Evolutionary conservation across 148 eudicot species (phyloP), one percentile per base, ranked within the genome.

Genomic region (Beta vulgaris): DNA sequence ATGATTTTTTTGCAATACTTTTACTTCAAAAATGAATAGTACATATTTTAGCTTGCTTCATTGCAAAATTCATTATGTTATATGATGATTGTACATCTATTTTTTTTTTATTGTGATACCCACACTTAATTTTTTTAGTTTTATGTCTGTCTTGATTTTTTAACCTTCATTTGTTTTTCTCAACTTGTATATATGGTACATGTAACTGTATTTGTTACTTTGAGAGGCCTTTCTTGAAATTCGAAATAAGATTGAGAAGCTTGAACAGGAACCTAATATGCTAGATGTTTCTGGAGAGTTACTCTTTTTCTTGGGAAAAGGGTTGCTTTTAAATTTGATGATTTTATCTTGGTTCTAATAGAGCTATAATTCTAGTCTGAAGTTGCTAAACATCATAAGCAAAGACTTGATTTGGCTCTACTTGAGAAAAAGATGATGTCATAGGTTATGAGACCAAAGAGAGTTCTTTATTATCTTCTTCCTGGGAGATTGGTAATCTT

Each of bases 201-300:
- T 32, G 16, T 28, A 68, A 68, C 9, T n/a, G 1, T 14, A 8
- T 13, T 7, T 16, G 39, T 76, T 72, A 51, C 66, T 68, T 57
- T 67, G 75, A 67, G 79, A 95, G 99, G 89, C 97, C 71, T 88
- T 95, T 82, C 99, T 97, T 73, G 99, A 92, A 73, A 89, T 92
- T 40, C 96, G 89, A 55, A 89, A 88, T 75, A 90, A 85, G 81
- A 88, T 92, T 42, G 84, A 87, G 65, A 84, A 87, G 82, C 90
- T 95, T 51, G 99, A 95, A 82, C 88, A 92, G 80, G 99, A 95
- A 87, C 91, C 87, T 80, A 84, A 88, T 46, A 28, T 78, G 81
- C 96, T 95, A 69, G 99, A 92, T 82, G 92, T 90, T 75, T 90
- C 99, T 55, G 99, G 96, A 78, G 97, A 95, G 96, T 97, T 92